A percentile compares a stretch with the other conserved stretches of the same genome.
Conservation (phyloP, 192 early-diverging fungal genomes). For the Podila epicladia region DNA sequence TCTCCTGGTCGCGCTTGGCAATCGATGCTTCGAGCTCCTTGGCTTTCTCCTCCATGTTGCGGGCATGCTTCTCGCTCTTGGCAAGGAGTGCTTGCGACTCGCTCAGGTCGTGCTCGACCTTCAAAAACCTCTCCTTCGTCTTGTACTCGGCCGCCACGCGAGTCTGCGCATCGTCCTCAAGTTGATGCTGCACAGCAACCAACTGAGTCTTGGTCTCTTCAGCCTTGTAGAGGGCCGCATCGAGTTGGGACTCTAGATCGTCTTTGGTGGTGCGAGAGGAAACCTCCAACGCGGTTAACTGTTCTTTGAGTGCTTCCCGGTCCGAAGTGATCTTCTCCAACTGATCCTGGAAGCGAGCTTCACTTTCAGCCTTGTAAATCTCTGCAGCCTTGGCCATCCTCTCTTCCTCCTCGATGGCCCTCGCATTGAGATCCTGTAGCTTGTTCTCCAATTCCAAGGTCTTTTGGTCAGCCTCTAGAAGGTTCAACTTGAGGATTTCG, state of each 20-base stretch:
- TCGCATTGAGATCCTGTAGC: slow-evolving; percentile 52
- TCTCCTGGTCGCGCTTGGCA: slow-evolving; percentile 51
- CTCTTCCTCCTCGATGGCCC: slow-evolving; percentile 41
- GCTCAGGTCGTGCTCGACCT: slow-evolving; percentile 36
- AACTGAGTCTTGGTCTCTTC: slow-evolving; percentile 48
- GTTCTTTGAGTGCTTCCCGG: slow-evolving; percentile 7
- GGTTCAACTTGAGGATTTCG: slow-evolving; percentile 37
- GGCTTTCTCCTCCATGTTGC: slow-evolving; percentile 10
- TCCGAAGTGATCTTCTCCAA: slow-evolving; percentile 1
- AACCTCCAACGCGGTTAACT: slow-evolving; percentile 2
- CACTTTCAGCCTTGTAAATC: slow-evolving; percentile 11
- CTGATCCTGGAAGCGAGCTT: slow-evolving; percentile 17
- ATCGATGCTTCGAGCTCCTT: slow-evolving; percentile 30
- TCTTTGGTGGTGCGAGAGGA: slow-evolving; percentile 10
- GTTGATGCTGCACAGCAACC: slow-evolving; percentile 10
- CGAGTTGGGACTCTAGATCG: slow-evolving; percentile 13
- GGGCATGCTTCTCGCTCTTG: slow-evolving; percentile 32
- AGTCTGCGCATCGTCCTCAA: slow-evolving; percentile 22
- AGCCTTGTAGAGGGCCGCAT: slow-evolving; percentile 32
- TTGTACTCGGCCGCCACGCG: slow-evolving; percentile 14
- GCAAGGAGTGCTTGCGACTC: slow-evolving; percentile 26
- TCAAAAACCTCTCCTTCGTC: slow-evolving; percentile 19
- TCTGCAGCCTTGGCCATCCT: slow-evolving; percentile 20
- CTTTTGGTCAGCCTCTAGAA: slow-evolving; percentile 46
- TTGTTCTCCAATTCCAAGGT: slow-evolving; percentile 27